These are phyloP conservation scores for Sistotremastrum suecicum DNA, from an alignment of 768 basidiomycete species.

Conservation along the genomic window DNA sequence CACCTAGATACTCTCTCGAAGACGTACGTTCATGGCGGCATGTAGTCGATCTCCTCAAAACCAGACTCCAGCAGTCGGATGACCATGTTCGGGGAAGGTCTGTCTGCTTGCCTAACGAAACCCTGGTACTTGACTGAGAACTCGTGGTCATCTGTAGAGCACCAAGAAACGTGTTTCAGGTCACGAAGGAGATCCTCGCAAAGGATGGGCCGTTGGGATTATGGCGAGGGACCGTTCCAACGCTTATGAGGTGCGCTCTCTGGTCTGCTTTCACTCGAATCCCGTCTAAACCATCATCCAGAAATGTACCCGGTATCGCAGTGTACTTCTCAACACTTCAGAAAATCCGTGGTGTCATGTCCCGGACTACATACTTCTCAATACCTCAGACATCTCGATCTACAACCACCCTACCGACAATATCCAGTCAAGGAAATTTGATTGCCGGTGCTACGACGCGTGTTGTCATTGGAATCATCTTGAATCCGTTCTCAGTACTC, in stretches of 20 bases:
- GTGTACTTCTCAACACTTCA: slow-evolving; percentile 82
- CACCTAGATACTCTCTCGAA: neutral
- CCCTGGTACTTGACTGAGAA: neutral
- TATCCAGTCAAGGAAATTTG: slow-evolving; percentile 70
- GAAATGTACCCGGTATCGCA: slow-evolving; percentile 89
- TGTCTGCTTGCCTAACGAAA: slow-evolving; percentile 8
- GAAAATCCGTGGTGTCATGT: slow-evolving; percentile 65
- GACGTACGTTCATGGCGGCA: neutral
- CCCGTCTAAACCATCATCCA: slow-evolving; percentile 14
- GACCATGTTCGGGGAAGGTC: slow-evolving; percentile 25
- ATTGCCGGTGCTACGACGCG: slow-evolving; percentile 75
- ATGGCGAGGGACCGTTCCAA: slow-evolving; percentile 82
- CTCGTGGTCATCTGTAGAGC: slow-evolving; percentile 14
- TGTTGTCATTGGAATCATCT: slow-evolving; percentile 62
- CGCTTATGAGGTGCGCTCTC: slow-evolving; percentile 48
- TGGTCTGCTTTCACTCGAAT: neutral
- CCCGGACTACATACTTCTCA: slow-evolving; percentile 58
- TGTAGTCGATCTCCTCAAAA: slow-evolving; percentile 81
- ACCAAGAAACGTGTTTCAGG: slow-evolving; percentile 30
- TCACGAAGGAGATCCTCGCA: slow-evolving; percentile 41
- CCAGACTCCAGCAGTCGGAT: slow-evolving; percentile 78
- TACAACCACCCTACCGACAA: slow-evolving; percentile 48
- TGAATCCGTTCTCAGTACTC: slow-evolving; percentile 85
- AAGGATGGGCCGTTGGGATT: slow-evolving; percentile 56
- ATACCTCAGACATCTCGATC: slow-evolving; percentile 15